phyloP scores from a whole-genome alignment of 768 basidiomycete species.

The Lactarius tabidus region DNA sequence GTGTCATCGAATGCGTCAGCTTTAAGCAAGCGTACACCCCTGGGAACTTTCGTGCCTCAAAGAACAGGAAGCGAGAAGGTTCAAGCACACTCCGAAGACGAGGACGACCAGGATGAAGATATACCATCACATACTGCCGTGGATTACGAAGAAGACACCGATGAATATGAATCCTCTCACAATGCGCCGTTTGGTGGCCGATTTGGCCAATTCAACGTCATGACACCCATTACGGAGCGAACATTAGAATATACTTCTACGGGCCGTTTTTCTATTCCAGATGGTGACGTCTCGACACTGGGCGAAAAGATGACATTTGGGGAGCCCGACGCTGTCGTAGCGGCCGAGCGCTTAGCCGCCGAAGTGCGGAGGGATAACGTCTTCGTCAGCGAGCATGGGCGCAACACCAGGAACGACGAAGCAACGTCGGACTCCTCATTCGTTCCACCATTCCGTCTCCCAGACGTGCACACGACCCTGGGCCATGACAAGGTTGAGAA shows the following conservation, averaged over 20 bases:
- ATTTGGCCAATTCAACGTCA: slow-evolving; percentile 81
- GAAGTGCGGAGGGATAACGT: slow-evolving; percentile 35
- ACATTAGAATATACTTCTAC: slow-evolving; percentile 81
- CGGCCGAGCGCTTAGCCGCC: slow-evolving; percentile 50
- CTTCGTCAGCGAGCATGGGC: slow-evolving; percentile 18
- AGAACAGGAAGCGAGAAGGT: neutral
- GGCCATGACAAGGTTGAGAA: slow-evolving; percentile 22
- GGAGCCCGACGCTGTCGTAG: slow-evolving; percentile 43
- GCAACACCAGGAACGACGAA: slow-evolving; percentile 25
- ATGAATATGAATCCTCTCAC: slow-evolving; percentile 29
- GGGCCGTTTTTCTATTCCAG: slow-evolving; percentile 41
- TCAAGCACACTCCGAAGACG: slow-evolving; percentile 27
- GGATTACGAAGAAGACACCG: slow-evolving; percentile 24
- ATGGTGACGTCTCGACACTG: slow-evolving; percentile 29
- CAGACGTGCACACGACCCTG: slow-evolving; percentile 17
- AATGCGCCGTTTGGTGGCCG: slow-evolving; percentile 62
- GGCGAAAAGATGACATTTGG: slow-evolving; percentile 25
- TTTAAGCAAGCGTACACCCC: slow-evolving; percentile 27
- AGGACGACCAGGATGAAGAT: slow-evolving; percentile 30
- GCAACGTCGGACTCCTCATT: slow-evolving; percentile 16
- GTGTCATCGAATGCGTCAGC: slow-evolving; percentile 10
- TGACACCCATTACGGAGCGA: slow-evolving; percentile 97
- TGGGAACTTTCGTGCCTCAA: slow-evolving; percentile 25
- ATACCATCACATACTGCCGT: neutral
- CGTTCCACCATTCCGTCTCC: slow-evolving; percentile 15